Conservation (phyloP, 805 yeast genomes). For the Schwanniomyces vanrijiae region DNA sequence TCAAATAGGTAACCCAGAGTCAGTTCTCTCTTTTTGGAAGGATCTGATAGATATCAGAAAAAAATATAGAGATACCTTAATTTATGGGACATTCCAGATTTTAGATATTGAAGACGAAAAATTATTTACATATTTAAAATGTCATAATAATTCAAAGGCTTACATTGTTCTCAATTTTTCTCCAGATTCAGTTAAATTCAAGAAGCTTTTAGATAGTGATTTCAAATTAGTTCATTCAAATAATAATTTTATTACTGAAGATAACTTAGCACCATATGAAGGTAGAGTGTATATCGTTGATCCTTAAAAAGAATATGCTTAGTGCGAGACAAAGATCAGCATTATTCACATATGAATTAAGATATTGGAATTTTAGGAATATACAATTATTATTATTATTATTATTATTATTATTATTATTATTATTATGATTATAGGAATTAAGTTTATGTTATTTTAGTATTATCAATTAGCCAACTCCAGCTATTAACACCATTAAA, state of each 20-base stretch:
- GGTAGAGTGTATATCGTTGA: slow-evolving; percentile 38
- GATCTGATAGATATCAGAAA: slow-evolving; percentile 45
- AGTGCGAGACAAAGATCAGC: too few species aligned
- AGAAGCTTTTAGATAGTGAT: slow-evolving; percentile 25
- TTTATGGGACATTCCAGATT: slow-evolving; percentile 47
- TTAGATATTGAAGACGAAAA: slow-evolving; percentile 43
- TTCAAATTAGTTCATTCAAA: slow-evolving; percentile 32
- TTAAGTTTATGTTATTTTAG: background rate
- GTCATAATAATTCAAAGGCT: slow-evolving; percentile 25
- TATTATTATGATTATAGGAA: too few species aligned
- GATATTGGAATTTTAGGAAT: too few species aligned
- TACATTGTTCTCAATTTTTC: slow-evolving; percentile 46
- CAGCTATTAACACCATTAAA: slow-evolving; percentile 10
- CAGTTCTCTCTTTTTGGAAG: slow-evolving; percentile 48
- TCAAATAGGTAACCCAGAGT: slow-evolving; percentile 45
- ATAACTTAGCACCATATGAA: slow-evolving; percentile 43
- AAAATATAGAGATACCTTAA: slow-evolving; percentile 40
- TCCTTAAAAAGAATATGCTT: too few species aligned
- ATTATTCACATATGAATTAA: too few species aligned
- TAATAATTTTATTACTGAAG: slow-evolving; percentile 19
- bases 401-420: too few species aligned
- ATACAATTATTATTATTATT: too few species aligned
- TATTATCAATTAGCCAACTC: slow-evolving; percentile 9
- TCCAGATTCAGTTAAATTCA: slow-evolving; percentile 29
- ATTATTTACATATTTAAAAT: slow-evolving; percentile 44